phyloP scores from a whole-genome alignment of 306 rosid genomes.

The Nissolia schottii region DNA sequence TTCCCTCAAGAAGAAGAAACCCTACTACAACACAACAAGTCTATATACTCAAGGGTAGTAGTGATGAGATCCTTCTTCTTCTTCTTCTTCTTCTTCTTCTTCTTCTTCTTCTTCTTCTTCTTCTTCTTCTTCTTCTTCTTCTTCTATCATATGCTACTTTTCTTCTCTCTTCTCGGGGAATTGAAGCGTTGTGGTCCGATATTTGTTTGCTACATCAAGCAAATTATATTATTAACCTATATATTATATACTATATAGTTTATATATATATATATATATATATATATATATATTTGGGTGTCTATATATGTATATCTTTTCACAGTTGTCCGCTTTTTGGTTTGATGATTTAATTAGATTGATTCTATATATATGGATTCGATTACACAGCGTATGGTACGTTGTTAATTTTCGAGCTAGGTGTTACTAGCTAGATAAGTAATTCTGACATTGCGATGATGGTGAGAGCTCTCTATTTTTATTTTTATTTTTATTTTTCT shows the following conservation, averaged over 20 bases:
- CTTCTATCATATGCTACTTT: conserved; percentile 29
- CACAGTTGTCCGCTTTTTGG: neutral
- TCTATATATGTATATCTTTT: neutral
- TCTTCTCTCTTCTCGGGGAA: conserved; percentile 70
- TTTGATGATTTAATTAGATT: conserved; percentile 26
- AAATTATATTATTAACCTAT: too few relatives aligned
- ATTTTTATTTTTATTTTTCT: too few relatives aligned
- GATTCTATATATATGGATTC: conserved; percentile 14
- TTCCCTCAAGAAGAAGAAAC: conserved; percentile 76
- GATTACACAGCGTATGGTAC: neutral
- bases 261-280: neutral
- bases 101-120: conserved; percentile 30
- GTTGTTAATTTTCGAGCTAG: conserved; percentile 4
- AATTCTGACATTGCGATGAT: too few relatives aligned
- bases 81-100: neutral
- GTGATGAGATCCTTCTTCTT: too few relatives aligned
- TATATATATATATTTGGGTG: neutral
- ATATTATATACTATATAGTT: too few relatives aligned
- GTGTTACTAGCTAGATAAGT: conserved; percentile 6
- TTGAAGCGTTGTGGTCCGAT: conserved; percentile 89
- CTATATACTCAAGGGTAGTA: too few relatives aligned
- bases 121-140: conserved; percentile 27
- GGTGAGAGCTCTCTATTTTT: neutral
- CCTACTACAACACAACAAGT: too few relatives aligned
- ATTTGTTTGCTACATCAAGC: conserved; percentile 48